phyloP scores from a whole-genome alignment of 148 eudicot species.

The Rhododendron vialii region DNA sequence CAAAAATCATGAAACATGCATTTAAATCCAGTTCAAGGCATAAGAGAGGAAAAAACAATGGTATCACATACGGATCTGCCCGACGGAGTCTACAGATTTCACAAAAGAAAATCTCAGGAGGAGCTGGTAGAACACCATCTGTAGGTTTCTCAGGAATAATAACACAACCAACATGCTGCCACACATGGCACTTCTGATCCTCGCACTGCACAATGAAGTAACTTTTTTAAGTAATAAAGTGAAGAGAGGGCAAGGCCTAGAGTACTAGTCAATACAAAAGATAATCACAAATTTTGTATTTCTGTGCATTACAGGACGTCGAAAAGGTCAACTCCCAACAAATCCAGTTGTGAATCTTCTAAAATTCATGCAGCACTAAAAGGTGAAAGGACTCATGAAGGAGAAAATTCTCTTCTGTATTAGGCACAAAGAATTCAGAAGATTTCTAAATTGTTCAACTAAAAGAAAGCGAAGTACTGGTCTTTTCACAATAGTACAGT shows the following conservation, averaged over 20 bases:
- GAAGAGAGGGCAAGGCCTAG: neutral
- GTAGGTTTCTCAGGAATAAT: conserved; percentile 60
- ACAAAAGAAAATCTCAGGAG: conserved; percentile 49
- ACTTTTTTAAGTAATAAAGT: neutral
- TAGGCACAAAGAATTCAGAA: neutral
- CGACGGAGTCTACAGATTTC: conserved; percentile 69
- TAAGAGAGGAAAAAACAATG: neutral
- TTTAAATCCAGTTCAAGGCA: neutral
- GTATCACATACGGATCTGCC: conserved; percentile 68
- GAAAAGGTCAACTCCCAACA: neutral
- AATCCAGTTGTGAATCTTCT: neutral
- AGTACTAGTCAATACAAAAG: neutral
- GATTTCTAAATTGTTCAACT: neutral
- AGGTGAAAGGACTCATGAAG: neutral
- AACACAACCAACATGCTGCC: conserved; percentile 70
- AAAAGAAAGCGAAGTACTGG: neutral
- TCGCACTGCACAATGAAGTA: conserved; percentile 48
- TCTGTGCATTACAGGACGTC: neutral
- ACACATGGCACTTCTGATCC: conserved; percentile 56
- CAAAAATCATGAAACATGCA: neutral
- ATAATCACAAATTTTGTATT: neutral
- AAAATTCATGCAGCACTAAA: neutral
- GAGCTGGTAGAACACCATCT: conserved; percentile 45
- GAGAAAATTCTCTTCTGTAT: neutral
- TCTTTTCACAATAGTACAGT: neutral